These are phyloP conservation scores for Saxophila tyrrhenica DNA, from an alignment of 495 filamentous ascomycete species.

Conservation along the genomic window DNA sequence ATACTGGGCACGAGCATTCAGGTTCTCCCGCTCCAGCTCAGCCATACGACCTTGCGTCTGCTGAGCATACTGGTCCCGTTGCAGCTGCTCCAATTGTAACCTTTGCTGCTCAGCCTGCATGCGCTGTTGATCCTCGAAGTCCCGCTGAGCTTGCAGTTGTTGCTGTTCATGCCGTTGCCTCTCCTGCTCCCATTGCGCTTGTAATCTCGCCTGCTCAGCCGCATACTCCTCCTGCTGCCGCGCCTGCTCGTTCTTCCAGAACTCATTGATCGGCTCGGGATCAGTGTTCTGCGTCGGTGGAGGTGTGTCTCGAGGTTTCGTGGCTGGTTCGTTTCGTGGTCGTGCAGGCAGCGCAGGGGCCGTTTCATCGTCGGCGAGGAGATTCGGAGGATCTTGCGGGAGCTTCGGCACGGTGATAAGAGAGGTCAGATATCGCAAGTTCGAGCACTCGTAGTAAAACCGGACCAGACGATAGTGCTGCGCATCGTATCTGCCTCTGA, in stretches of 20 bases:
- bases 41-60: constrained; percentile 90
- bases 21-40: constrained; percentile 86
- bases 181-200: constrained; percentile 64
- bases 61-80: constrained; percentile 75
- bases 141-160: constrained; percentile 69
- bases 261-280: constrained; percentile 91
- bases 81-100: constrained; percentile 76
- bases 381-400: constrained; percentile 79
- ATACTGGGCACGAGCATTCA: constrained; percentile 89
- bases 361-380: constrained; percentile 60
- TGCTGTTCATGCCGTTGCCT: constrained; percentile 73
- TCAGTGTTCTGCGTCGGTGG: constrained; percentile 52
- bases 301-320: constrained; percentile 52
- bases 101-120: constrained; percentile 79
- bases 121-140: constrained; percentile 92
- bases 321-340: constrained; percentile 50
- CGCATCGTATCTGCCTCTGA: constrained; percentile 78
- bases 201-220: constrained; percentile 77
- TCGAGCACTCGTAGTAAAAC: constrained; percentile 98
- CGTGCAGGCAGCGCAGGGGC: constrained; percentile 67
- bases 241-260: constrained; percentile 88
- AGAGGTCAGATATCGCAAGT: constrained; percentile 88
- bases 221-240: constrained; percentile 89
- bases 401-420: constrained; percentile 93
- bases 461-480: constrained; percentile 93